Evolutionary conservation across 768 basidiomycete genomes (phyloP), one percentile per base, ranked within the genome.

Genomic region (Tricholomella constricta): DNA sequence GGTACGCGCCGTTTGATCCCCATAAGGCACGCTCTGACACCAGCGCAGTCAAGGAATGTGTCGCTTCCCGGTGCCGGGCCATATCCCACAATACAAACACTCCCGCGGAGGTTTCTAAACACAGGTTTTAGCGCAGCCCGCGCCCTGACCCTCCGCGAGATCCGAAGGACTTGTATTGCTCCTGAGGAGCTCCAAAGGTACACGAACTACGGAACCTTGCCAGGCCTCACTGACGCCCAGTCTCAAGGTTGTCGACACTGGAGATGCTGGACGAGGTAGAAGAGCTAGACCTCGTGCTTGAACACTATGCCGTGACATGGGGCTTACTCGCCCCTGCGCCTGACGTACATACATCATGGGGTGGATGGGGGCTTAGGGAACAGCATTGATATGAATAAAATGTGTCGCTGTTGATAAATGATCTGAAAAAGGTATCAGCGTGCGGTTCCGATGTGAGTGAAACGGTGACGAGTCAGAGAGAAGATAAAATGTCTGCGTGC

Each of bases 221-320:
- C 34, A 17, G 3, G 19, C 10, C 19, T 29, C 11, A 34, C 26
- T 43, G 27, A 35, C 23, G 42, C 25, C 10, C n/a, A 36, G 4
- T 11, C 8, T 34, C 49, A 94, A n/a, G 94, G 61, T 87, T 95
- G 62, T 80, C 89, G 0, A 75, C 71, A 51, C 77, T 97, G 14
- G 96, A 98, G 65, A 78, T 91, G 69, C 78, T 99, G 4, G 96
- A 98, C 64, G 95, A 99, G 69, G 76, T 94, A 8, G 96, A 99
- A 68, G 96, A 98, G 69, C 78, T 99, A 17, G 89, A 94, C 52
- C 79, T 99, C 4, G 89, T 98, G 1, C 73, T 97, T 26, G 78
- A 78, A 2, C 95, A 98, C 65, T 98, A 98, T 68, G 91, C 88
- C 12, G 81, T 98, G 48, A 85, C 88, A 0, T 98, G 94, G 94